A percentile compares a stretch with the other conserved stretches of the same genome.
phyloP scores from a whole-genome alignment of 495 filamentous ascomycete genomes.

The Neurospora africana region DNA sequence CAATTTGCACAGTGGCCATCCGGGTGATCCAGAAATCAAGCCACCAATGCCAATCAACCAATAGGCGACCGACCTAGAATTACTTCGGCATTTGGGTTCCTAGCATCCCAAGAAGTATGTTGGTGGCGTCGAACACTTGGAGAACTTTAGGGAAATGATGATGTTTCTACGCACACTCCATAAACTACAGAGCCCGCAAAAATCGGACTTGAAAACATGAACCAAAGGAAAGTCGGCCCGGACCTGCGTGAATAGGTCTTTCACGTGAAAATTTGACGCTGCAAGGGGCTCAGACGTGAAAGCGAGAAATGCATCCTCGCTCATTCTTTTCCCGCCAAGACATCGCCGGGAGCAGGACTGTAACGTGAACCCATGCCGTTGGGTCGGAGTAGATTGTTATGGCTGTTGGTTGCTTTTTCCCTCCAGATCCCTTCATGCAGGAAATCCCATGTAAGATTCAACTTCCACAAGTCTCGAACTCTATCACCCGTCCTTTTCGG shows the following conservation, averaged over 20 bases:
- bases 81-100: background rate
- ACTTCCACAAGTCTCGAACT: background rate
- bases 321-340: background rate
- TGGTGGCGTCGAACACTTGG: background rate
- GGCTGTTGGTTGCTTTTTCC: background rate
- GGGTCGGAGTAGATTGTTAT: background rate
- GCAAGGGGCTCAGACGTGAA: background rate
- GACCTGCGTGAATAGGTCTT: background rate
- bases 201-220: background rate
- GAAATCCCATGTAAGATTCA: background rate
- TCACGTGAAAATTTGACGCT: background rate
- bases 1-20: background rate
- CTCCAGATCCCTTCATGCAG: background rate
- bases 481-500: background rate
- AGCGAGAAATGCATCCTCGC: background rate
- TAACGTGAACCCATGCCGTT: background rate
- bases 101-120: background rate
- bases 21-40: background rate
- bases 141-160: background rate
- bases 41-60: background rate
- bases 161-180: background rate
- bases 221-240: background rate
- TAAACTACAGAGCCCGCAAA: background rate
- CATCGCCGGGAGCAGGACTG: background rate
- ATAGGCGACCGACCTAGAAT: background rate